A percentile compares a stretch with the other conserved stretches of the same genome.
Evolutionary conservation across 495 filamentous ascomycete genomes (phyloP).

Genomic region (Lophiostoma macrostomum): DNA sequence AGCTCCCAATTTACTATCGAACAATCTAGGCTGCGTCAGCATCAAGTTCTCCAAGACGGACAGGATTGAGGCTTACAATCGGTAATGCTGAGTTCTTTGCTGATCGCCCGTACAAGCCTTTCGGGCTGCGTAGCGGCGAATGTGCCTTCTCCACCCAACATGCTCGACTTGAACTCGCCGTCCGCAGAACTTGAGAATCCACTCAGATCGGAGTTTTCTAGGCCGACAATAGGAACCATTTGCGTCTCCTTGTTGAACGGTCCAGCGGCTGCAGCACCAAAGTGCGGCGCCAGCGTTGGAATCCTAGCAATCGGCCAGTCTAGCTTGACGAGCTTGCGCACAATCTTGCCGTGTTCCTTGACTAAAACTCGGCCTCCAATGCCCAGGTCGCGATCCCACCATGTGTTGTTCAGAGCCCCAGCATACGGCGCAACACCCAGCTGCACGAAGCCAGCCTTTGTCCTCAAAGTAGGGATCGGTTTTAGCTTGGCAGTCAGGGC

Average conservation of each 20-base stretch:
- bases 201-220: slow-evolving; percentile 66
- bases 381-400: slow-evolving; percentile 93
- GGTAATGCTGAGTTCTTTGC: slow-evolving; percentile 64
- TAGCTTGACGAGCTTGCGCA: slow-evolving; percentile 79
- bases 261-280: slow-evolving; percentile 73
- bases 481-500: slow-evolving; percentile 84
- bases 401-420: slow-evolving; percentile 76
- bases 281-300: slow-evolving; percentile 91
- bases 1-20: slow-evolving; percentile 93
- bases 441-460: slow-evolving; percentile 80
- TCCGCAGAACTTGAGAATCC: slow-evolving; percentile 13
- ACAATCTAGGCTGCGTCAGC: slow-evolving; percentile 39
- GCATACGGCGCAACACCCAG: slow-evolving; percentile 92
- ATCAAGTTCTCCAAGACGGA: slow-evolving; percentile 1
- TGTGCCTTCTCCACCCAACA: slow-evolving; percentile 48
- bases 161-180: slow-evolving; percentile 33
- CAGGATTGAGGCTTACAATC: slow-evolving; percentile 47
- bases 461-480: slow-evolving; percentile 78
- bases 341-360: slow-evolving; percentile 75
- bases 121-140: slow-evolving; percentile 81
- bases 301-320: slow-evolving; percentile 92
- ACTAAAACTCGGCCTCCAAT: slow-evolving; percentile 87
- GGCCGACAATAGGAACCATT: slow-evolving; percentile 88
- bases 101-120: slow-evolving; percentile 79
- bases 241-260: slow-evolving; percentile 88